These are phyloP conservation scores for Picea abies DNA, from an alignment of 83 land plant genomes.

Conservation along the genomic window DNA sequence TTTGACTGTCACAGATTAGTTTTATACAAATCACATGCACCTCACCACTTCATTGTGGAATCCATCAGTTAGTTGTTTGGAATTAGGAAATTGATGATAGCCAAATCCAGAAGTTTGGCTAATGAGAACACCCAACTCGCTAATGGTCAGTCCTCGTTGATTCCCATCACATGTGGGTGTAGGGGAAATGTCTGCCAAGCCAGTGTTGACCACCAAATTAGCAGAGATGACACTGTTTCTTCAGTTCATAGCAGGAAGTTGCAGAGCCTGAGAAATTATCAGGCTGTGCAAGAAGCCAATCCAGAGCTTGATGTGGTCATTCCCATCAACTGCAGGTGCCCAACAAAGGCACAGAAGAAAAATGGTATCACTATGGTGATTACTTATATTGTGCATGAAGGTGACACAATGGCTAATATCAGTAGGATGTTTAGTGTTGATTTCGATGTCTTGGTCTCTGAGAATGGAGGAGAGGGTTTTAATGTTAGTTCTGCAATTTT, in stretches of 20 bases:
- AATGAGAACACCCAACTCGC: slow-evolving; percentile 27
- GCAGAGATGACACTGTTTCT: slow-evolving; percentile 32
- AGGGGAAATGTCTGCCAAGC: slow-evolving; percentile 18
- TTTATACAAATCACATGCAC: slow-evolving; percentile 26
- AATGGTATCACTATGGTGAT: slow-evolving; percentile 17
- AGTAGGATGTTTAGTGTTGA: slow-evolving; percentile 17
- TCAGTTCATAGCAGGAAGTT: slow-evolving; percentile 29
- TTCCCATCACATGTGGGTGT: slow-evolving; percentile 48
- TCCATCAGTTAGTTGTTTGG: slow-evolving; percentile 43
- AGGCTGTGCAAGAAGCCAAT: slow-evolving; percentile 31
- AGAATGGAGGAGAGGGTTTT: background rate
- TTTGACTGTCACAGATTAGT: slow-evolving; percentile 34
- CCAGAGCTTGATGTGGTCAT: slow-evolving; percentile 19
- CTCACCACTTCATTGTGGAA: slow-evolving; percentile 21
- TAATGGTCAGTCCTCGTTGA: slow-evolving; percentile 31
- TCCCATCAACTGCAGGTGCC: slow-evolving; percentile 46
- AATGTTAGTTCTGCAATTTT: background rate
- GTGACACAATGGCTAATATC: slow-evolving; percentile 12
- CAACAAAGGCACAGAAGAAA: slow-evolving; percentile 14
- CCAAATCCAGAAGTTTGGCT: slow-evolving; percentile 31
- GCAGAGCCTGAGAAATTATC: slow-evolving; percentile 39
- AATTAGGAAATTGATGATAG: slow-evolving; percentile 23
- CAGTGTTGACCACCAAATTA: slow-evolving; percentile 25
- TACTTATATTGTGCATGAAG: slow-evolving; percentile 16
- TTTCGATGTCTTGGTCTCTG: background rate